Evolutionary conservation across 2,329 filamentous ascomycete genomes (phyloP), one percentile per base, ranked within the genome.

Genomic region (Dothidotthia symphoricarpi): DNA sequence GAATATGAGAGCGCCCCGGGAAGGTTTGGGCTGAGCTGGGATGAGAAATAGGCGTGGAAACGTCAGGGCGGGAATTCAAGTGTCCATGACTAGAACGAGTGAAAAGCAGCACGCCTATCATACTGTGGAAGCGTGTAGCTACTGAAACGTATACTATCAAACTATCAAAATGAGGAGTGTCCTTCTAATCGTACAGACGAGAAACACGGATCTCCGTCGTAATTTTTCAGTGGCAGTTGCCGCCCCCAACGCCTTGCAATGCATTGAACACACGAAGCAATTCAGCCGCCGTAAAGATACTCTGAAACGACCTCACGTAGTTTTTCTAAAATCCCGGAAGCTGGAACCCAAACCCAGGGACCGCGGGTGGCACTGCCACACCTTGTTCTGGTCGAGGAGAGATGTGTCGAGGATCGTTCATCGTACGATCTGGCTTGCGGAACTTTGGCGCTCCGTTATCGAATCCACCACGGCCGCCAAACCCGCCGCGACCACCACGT

Each of bases 1-100:
- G 75, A 85, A 24, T 98, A 98, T 71, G 79, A 81, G 69, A 78
- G 84, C 30, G 85, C 86, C 1, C 75, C 82, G 50, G 85, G 84
- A 8, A 78, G 87, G 34, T 88, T 88, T 64, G 83, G 90, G 56
- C 70, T 97, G 66, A 75, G 88, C 42, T 98, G 93, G 93, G 82
- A 78, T 3, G 78, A 66, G 43, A 37, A 64, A 11, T 65, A 47
- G 42, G 19, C n/a, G n/a, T 22, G 19, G 9, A 6, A 22, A 22
- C 9, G 19, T 22, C 19, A 22, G 19, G 19, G 19, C n/a, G n/a
- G n/a, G n/a, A n/a, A n/a, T n/a, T n/a, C n/a, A n/a, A n/a, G n/a
- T n/a, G n/a, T n/a, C n/a, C n/a, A n/a, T n/a, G n/a, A n/a, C n/a
- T n/a, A n/a, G n/a, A n/a, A n/a, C n/a, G n/a, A n/a, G n/a, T n/a